Evolutionary conservation across 106 monocot species (phyloP).

Genomic region (Alisma plantagoaquatica): DNA sequence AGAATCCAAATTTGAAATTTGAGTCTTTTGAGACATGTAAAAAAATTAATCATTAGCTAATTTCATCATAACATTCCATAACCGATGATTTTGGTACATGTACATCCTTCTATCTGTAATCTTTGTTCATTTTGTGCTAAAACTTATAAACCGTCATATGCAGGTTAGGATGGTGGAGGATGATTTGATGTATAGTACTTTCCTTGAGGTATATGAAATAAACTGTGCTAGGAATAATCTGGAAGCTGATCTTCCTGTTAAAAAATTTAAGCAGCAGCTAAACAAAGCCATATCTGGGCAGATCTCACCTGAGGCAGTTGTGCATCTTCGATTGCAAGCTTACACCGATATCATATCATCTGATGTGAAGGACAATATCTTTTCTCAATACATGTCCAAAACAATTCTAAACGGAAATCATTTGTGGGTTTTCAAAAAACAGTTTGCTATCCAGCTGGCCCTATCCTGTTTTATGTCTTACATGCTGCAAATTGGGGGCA

Average conservation of each 20-base stretch:
- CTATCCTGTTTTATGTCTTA: constrained; percentile 93
- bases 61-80: too few species aligned
- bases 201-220: constrained; percentile 96
- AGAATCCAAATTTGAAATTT: too few species aligned
- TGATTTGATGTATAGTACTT: constrained; percentile 95
- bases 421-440: constrained; percentile 96
- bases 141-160: neutral
- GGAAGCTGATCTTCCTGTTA: constrained; percentile 86
- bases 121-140: neutral
- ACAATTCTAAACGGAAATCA: constrained; percentile 90
- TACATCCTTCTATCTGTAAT: neutral
- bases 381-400: constrained; percentile 97
- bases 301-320: constrained; percentile 66
- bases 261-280: constrained; percentile 82
- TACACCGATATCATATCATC: constrained; percentile 84
- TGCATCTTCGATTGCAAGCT: constrained; percentile 81
- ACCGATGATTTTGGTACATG: too few species aligned
- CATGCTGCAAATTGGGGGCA: constrained; percentile 94
- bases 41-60: too few species aligned
- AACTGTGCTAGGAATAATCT: constrained; percentile 91
- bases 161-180: constrained; percentile 99
- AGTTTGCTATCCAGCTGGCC: constrained; percentile 86
- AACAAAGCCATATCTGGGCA: constrained; percentile 92
- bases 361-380: constrained; percentile 77
- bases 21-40: too few species aligned